Conservation (phyloP, 805 yeast genomes). For the Ogataea naganishii region DNA sequence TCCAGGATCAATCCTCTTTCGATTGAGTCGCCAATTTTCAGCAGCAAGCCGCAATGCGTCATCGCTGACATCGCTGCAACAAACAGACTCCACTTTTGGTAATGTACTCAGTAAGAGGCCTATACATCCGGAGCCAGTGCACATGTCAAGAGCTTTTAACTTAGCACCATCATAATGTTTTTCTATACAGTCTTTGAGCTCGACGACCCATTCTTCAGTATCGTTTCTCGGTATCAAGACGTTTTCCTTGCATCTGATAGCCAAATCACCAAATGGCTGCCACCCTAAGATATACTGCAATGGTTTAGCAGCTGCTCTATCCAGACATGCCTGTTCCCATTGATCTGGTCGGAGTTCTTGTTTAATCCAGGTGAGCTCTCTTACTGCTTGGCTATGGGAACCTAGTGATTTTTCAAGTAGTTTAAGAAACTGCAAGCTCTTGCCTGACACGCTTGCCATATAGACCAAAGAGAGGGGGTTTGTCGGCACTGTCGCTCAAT, state of each 20-base stretch:
- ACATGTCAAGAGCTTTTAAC: conserved; percentile 50
- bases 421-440: background rate
- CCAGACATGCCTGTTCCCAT: conserved; percentile 45
- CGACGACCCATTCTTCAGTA: conserved; percentile 82
- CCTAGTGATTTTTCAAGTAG: background rate
- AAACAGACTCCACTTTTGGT: conserved; percentile 9
- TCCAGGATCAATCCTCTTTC: conserved; percentile 1
- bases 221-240: conserved; percentile 92
- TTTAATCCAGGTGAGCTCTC: conserved; percentile 58
- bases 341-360: conserved; percentile 38
- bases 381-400: conserved; percentile 30
- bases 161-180: too few species aligned
- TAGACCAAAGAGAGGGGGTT: too few species aligned
- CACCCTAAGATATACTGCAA: conserved; percentile 77
- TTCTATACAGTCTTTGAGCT: conserved; percentile 22
- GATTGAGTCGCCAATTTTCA: conserved; percentile 27
- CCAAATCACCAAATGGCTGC: conserved; percentile 78
- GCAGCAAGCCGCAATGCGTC: conserved; percentile 43
- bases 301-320: conserved; percentile 52
- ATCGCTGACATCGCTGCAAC: conserved; percentile 50
- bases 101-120: conserved; percentile 40
- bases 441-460: too few species aligned
- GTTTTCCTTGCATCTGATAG: conserved; percentile 46
- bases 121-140: conserved; percentile 89
- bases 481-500: too few species aligned